A percentile compares a stretch with the other conserved stretches of the same genome.
These are phyloP conservation scores for Amanita pallidorosea DNA, from an alignment of 768 basidiomycete genomes.

Conservation along the genomic window DNA sequence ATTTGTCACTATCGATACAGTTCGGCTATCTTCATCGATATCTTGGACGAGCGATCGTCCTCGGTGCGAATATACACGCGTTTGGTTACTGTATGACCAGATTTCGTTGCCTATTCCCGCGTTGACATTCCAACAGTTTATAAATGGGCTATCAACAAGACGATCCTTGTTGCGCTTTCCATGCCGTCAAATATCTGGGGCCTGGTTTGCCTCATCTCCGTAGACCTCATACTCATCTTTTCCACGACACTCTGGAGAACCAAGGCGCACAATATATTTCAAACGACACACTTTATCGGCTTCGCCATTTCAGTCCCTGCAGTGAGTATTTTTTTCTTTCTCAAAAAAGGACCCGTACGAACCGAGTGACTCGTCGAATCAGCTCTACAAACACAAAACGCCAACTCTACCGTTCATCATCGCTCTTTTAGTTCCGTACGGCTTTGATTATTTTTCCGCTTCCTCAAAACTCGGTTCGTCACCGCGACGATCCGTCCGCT, in stretches of 20 bases:
- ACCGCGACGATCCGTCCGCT: constrained; percentile 51
- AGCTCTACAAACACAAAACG: constrained; percentile 41
- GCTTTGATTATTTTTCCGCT: constrained; percentile 51
- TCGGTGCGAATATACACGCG: constrained; percentile 49
- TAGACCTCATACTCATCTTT: constrained; percentile 51
- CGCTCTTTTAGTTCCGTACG: constrained; percentile 38
- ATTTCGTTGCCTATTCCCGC: not conserved
- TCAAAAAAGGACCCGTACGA: too few species aligned
- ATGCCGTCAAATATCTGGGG: constrained; percentile 36
- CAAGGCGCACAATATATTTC: constrained; percentile 55
- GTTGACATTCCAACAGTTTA: constrained; percentile 34
- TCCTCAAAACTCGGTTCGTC: constrained; percentile 51
- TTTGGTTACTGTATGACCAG: constrained; percentile 37
- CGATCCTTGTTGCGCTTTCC: constrained; percentile 22
- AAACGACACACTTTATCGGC: constrained; percentile 48
- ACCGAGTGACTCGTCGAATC: too few species aligned
- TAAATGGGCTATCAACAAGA: constrained; percentile 37
- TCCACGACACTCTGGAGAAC: constrained; percentile 47
- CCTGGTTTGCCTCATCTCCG: constrained; percentile 34
- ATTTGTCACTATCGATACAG: constrained; percentile 18
- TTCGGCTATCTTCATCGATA: constrained; percentile 72
- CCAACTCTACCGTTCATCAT: constrained; percentile 43
- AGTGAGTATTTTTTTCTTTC: constrained; percentile 24
- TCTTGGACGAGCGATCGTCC: constrained; percentile 44
- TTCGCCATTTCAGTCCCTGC: constrained; percentile 44